A percentile compares a stretch with the other conserved stretches of the same genome.
phyloP scores from a whole-genome alignment of 768 basidiomycete species.

The Sistotremastrum suecicum region DNA sequence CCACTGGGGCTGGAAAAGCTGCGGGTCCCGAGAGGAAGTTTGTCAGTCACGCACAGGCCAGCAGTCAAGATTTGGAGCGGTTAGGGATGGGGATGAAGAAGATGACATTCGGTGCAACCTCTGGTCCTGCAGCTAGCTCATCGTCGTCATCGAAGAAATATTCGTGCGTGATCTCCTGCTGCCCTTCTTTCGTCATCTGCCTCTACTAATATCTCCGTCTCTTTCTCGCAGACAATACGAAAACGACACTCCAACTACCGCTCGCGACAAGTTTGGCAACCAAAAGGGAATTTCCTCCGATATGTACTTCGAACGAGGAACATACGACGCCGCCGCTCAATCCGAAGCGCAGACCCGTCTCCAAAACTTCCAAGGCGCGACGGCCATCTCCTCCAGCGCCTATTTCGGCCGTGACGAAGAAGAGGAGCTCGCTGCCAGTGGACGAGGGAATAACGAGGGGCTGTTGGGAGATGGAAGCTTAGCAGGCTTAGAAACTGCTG shows the following conservation, averaged over 20 bases:
- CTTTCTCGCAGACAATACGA: conserved; percentile 4
- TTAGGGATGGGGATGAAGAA: conserved; percentile 61
- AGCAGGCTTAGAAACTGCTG: conserved; percentile 46
- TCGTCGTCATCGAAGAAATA: conserved; percentile 12
- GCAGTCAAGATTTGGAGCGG: conserved; percentile 36
- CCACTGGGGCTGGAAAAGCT: conserved; percentile 14
- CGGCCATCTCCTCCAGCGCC: conserved; percentile 85
- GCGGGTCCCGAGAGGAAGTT: conserved; percentile 13
- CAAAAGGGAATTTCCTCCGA: conserved; percentile 98
- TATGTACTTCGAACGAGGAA: conserved; percentile 87
- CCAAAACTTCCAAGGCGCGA: conserved; percentile 79
- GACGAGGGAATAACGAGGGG: conserved; percentile 29
- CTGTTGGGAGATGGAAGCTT: conserved; percentile 33
- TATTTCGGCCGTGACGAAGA: conserved; percentile 93
- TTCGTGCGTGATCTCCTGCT: neutral
- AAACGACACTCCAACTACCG: conserved; percentile 60
- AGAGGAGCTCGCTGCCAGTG: conserved; percentile 34
- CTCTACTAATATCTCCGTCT: conserved; percentile 4
- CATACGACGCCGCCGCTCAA: conserved; percentile 62
- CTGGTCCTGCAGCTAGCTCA: conserved; percentile 41
- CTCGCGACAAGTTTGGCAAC: conserved; percentile 78
- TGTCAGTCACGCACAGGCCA: conserved; percentile 24
- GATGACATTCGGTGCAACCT: conserved; percentile 77
- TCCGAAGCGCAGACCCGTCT: conserved; percentile 74
- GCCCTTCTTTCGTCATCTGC: neutral